Evolutionary conservation across 2,329 filamentous ascomycete species (phyloP).

Genomic region (Nemania diffusa): DNA sequence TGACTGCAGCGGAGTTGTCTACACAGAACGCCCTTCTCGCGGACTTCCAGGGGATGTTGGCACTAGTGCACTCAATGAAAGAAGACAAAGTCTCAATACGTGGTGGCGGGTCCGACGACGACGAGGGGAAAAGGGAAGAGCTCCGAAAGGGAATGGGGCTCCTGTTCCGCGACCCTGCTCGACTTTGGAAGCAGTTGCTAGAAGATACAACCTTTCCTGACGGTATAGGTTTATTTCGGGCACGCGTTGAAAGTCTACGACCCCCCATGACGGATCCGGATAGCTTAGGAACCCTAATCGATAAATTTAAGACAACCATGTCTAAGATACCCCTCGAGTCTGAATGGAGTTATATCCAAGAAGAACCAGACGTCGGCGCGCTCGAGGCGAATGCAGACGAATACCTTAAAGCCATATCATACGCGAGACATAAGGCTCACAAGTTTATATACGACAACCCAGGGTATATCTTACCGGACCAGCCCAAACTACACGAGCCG

Average conservation of each 20-base stretch:
- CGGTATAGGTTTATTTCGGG: neutral
- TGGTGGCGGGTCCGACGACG: slow-evolving; percentile 12
- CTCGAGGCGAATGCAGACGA: neutral
- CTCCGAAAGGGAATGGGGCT: neutral
- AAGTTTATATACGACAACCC: slow-evolving; percentile 19
- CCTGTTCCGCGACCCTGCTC: slow-evolving; percentile 13
- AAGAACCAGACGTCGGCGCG: neutral
- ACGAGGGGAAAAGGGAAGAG: neutral
- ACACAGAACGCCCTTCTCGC: neutral
- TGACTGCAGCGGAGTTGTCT: slow-evolving; percentile 15
- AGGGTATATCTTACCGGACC: neutral
- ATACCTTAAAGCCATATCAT: neutral
- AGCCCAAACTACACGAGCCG: slow-evolving; percentile 23
- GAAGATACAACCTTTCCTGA: slow-evolving; percentile 20
- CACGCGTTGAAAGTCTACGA: neutral
- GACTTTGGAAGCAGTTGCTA: slow-evolving; percentile 27
- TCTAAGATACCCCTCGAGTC: neutral
- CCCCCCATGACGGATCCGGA: slow-evolving; percentile 29
- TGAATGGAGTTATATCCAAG: slow-evolving; percentile 1
- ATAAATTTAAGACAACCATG: neutral
- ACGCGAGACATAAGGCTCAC: neutral
- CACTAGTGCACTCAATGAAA: slow-evolving; percentile 10
- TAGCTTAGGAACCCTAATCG: neutral
- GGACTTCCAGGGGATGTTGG: slow-evolving; percentile 10
- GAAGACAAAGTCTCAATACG: slow-evolving; percentile 6